Percentiles rank a stretch among this genome's conserved stretches.
These are phyloP conservation scores for Moringa oleifera DNA, from an alignment of 345 rosid genomes.

Conservation along the genomic window DNA sequence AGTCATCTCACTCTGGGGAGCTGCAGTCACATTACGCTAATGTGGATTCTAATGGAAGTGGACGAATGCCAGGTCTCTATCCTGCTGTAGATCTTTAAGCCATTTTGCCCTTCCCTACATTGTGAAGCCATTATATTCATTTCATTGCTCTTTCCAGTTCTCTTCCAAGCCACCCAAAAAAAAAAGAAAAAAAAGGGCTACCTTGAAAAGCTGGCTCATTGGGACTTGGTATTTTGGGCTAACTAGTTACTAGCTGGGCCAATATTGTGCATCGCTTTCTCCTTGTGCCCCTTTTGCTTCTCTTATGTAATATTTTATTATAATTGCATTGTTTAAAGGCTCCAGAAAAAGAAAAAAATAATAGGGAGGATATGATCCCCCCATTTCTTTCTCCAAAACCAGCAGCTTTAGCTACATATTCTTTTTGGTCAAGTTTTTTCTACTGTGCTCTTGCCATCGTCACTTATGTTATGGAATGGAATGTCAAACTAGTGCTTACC, in stretches of 20 bases:
- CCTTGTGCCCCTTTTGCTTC: constrained; percentile 6
- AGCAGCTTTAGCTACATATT: constrained; percentile 13
- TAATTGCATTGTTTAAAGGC: constrained; percentile 27
- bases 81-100: constrained; percentile 36
- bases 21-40: constrained; percentile 47
- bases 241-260: background rate
- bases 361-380: constrained; percentile 20
- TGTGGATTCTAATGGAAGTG: constrained; percentile 62
- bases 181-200: constrained; percentile 4
- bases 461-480: background rate
- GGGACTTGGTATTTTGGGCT: background rate
- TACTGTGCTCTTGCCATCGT: too few relatives aligned
- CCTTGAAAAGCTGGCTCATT: constrained; percentile 9
- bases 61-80: constrained; percentile 44
- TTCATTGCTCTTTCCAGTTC: constrained; percentile 12
- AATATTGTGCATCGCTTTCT: constrained; percentile 11
- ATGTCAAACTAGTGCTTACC: background rate
- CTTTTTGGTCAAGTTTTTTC: constrained; percentile 4
- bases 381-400: constrained; percentile 7
- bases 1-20: constrained; percentile 69
- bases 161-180: constrained; percentile 4
- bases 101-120: constrained; percentile 1
- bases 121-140: constrained; percentile 12
- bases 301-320: constrained; percentile 18
- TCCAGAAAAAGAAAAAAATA: constrained; percentile 19